These are phyloP conservation scores for Lagenidium giganteum DNA, from an alignment of 352 stramenopile species.

Conservation along the genomic window DNA sequence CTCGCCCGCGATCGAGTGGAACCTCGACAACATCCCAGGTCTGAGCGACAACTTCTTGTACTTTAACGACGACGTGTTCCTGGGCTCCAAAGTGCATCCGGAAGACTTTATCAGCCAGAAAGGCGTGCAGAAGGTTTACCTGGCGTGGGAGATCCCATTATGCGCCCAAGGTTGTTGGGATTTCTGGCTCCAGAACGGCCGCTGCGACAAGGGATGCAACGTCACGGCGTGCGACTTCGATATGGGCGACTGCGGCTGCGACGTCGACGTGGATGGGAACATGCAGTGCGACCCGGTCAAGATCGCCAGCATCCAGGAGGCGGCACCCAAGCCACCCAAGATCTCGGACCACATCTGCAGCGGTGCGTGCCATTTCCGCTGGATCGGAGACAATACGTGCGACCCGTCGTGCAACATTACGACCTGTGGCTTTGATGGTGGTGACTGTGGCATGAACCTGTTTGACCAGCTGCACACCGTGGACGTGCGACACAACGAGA, in stretches of 20 bases:
- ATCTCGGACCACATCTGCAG: constrained; percentile 60
- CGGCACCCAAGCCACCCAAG: constrained; percentile 33
- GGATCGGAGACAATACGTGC: constrained; percentile 80
- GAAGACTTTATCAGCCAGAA: constrained; percentile 90
- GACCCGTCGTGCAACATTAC: constrained; percentile 76
- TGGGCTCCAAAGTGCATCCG: constrained; percentile 80
- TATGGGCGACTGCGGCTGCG: constrained; percentile 90
- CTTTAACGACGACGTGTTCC: constrained; percentile 96
- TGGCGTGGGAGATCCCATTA: constrained; percentile 91
- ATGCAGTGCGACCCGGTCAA: constrained; percentile 57
- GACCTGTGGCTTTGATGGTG: constrained; percentile 79
- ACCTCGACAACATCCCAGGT: constrained; percentile 90
- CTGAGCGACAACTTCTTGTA: constrained; percentile 93
- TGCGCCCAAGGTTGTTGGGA: constrained; percentile 82
- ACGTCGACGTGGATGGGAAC: constrained; percentile 37
- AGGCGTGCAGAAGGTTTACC: constrained; percentile 89
- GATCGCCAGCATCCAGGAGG: constrained; percentile 54
- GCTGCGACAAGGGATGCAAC: constrained; percentile 89
- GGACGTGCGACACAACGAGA: constrained; percentile 40
- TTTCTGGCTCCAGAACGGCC: constrained; percentile 68
- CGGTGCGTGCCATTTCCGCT: constrained; percentile 66
- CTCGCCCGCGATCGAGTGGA: constrained; percentile 92
- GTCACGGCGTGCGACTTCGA: constrained; percentile 88
- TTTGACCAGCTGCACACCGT: constrained; percentile 39
- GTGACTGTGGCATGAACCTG: constrained; percentile 56